These are phyloP conservation scores for Acer saccharum DNA, from an alignment of 345 rosid genomes.

Conservation along the genomic window DNA sequence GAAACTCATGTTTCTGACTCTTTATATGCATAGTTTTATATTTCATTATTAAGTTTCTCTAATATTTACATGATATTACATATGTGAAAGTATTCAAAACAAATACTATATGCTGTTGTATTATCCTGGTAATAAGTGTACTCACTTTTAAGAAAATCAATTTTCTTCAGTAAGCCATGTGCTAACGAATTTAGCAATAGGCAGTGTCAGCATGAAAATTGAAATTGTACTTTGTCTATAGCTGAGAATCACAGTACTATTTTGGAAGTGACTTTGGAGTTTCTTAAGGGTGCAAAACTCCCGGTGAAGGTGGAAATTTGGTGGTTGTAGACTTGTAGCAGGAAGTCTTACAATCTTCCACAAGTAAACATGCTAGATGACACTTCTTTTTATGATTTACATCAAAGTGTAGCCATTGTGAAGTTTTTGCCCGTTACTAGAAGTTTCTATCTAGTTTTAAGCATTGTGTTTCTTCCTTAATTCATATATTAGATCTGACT, in stretches of 20 bases:
- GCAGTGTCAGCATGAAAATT: background rate
- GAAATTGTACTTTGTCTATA: background rate
- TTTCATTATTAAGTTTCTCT: background rate
- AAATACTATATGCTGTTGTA: background rate
- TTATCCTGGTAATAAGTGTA: background rate
- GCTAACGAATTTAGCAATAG: background rate
- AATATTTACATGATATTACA: background rate
- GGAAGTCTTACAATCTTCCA: background rate
- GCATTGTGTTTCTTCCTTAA: background rate
- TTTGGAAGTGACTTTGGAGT: background rate
- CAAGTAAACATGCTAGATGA: background rate
- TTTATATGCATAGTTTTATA: background rate
- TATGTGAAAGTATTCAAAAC: background rate
- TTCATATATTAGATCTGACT: background rate
- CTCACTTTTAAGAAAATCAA: background rate
- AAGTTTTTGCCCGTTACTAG: background rate
- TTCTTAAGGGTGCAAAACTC: background rate
- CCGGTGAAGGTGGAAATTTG: background rate
- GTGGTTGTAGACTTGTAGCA: background rate
- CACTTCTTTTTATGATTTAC: slow-evolving; percentile 2
- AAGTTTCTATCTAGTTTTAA: background rate
- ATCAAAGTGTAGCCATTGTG: background rate
- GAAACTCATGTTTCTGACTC: background rate
- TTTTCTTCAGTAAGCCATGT: background rate
- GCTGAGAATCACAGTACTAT: background rate